phyloP scores from a whole-genome alignment of 2,329 filamentous ascomycete genomes.

The Hysterium pulicare region DNA sequence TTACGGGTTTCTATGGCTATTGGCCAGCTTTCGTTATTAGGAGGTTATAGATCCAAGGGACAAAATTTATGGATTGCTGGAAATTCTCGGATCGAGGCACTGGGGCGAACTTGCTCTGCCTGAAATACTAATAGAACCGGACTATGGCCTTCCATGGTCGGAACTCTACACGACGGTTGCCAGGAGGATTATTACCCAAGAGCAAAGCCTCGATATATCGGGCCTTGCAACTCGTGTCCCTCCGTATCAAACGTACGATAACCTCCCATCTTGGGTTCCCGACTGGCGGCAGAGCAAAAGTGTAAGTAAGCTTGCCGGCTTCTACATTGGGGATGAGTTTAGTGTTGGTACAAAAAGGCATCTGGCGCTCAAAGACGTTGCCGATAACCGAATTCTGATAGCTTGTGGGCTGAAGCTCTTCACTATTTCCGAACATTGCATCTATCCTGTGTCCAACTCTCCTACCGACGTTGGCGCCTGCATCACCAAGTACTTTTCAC shows the following conservation, averaged over 20 bases:
- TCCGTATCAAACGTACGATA: not conserved
- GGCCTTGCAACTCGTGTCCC: slow-evolving; percentile 4
- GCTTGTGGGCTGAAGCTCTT: slow-evolving; percentile 9
- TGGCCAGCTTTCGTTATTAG: slow-evolving; percentile 12
- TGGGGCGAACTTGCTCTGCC: not conserved
- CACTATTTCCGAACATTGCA: slow-evolving; percentile 1
- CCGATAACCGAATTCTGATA: not conserved
- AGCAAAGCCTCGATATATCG: slow-evolving; percentile 10
- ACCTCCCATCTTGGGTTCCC: slow-evolving; percentile 16
- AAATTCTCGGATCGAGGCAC: slow-evolving; percentile 8
- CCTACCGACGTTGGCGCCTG: slow-evolving; percentile 8
- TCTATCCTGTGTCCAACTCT: not conserved
- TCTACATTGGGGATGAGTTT: slow-evolving; percentile 4
- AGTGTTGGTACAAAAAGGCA: slow-evolving; percentile 1
- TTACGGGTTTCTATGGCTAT: slow-evolving; percentile 13
- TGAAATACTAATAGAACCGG: slow-evolving; percentile 8
- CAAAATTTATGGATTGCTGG: slow-evolving; percentile 18
- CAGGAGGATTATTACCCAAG: slow-evolving; percentile 3
- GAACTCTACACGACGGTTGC: slow-evolving; percentile 13
- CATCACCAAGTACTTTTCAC: not conserved
- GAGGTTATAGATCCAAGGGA: slow-evolving; percentile 15
- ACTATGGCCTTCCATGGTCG: slow-evolving; percentile 7
- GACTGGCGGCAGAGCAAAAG: slow-evolving; percentile 11
- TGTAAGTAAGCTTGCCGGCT: slow-evolving; percentile 7
- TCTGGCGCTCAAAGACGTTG: not conserved